These are phyloP conservation scores for Thuidium tamariscinum DNA, from an alignment of 225 moss, liverwort and hornwort genomes.

Conservation along the genomic window DNA sequence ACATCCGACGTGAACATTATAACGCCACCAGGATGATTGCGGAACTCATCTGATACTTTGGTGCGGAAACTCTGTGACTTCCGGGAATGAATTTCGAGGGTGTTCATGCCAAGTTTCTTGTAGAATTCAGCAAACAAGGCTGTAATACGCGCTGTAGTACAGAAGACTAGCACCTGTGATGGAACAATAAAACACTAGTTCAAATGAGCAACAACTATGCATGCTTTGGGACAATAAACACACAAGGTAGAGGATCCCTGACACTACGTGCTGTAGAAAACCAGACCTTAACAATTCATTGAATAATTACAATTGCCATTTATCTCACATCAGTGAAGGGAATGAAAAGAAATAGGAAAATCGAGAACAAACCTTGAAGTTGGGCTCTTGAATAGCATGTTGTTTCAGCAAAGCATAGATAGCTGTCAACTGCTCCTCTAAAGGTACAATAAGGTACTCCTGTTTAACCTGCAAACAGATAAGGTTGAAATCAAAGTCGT, in stretches of 20 bases:
- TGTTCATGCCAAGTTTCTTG: slow-evolving; percentile 68
- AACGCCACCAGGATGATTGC: slow-evolving; percentile 69
- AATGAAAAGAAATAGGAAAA: neutral
- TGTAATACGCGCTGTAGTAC: slow-evolving; percentile 79
- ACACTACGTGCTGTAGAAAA: neutral
- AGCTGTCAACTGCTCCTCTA: slow-evolving; percentile 60
- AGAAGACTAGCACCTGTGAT: slow-evolving; percentile 81
- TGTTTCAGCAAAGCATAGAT: slow-evolving; percentile 53
- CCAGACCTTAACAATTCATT: neutral
- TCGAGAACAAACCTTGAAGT: slow-evolving; percentile 53
- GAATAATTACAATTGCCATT: neutral
- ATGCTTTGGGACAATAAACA: neutral
- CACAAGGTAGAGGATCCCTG: neutral
- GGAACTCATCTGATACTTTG: slow-evolving; percentile 71
- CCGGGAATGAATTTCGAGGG: slow-evolving; percentile 89
- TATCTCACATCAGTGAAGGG: neutral
- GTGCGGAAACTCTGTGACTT: slow-evolving; percentile 73
- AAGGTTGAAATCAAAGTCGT: neutral
- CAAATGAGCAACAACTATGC: neutral
- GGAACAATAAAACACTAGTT: neutral
- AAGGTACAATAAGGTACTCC: slow-evolving; percentile 53
- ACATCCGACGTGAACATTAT: slow-evolving; percentile 99
- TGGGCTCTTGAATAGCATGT: slow-evolving; percentile 60
- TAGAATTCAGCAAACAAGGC: slow-evolving; percentile 77
- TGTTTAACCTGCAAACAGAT: slow-evolving; percentile 61